Conservation (phyloP, 768 basidiomycete genomes). For the Zangia roseola region DNA sequence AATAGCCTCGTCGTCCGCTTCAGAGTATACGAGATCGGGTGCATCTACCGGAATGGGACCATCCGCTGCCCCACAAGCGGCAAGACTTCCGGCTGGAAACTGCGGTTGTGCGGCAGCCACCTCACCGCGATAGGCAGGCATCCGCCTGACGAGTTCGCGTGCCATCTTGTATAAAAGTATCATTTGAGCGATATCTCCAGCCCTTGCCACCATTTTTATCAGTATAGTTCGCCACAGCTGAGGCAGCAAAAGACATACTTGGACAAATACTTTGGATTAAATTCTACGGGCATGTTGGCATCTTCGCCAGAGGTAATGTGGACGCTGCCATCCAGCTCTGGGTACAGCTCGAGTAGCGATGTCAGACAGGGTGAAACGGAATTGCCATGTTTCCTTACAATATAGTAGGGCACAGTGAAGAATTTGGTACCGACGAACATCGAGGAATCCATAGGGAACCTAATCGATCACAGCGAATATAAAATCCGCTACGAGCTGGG, state of each 20-base stretch:
- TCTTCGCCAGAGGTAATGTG: too few relatives aligned
- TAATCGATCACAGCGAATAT: not conserved
- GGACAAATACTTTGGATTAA: too few relatives aligned
- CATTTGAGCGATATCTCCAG: slow-evolving; percentile 43
- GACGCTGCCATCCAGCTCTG: too few relatives aligned
- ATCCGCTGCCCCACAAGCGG: slow-evolving; percentile 19
- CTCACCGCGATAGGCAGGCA: slow-evolving; percentile 35
- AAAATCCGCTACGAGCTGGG: not conserved
- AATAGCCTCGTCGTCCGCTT: slow-evolving; percentile 35
- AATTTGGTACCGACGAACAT: too few relatives aligned
- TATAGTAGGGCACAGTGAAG: too few relatives aligned
- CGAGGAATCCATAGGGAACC: slow-evolving; percentile 17
- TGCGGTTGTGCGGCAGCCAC: slow-evolving; percentile 19
- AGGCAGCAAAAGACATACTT: too few relatives aligned
- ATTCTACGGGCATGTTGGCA: too few relatives aligned
- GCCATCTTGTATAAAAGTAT: slow-evolving; percentile 54
- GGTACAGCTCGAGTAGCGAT: not conserved
- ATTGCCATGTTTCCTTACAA: too few relatives aligned
- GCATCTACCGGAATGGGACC: slow-evolving; percentile 24
- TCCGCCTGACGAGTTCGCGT: slow-evolving; percentile 55
- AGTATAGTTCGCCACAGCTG: too few relatives aligned
- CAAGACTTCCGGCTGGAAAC: slow-evolving; percentile 30
- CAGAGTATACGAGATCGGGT: slow-evolving; percentile 34
- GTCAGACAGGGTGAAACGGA: too few relatives aligned
- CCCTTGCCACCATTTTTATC: slow-evolving; percentile 2